Base-by-base conservation (phyloP, 148 eudicot genomes). In the Rhododendron ferrugineum region DNA sequence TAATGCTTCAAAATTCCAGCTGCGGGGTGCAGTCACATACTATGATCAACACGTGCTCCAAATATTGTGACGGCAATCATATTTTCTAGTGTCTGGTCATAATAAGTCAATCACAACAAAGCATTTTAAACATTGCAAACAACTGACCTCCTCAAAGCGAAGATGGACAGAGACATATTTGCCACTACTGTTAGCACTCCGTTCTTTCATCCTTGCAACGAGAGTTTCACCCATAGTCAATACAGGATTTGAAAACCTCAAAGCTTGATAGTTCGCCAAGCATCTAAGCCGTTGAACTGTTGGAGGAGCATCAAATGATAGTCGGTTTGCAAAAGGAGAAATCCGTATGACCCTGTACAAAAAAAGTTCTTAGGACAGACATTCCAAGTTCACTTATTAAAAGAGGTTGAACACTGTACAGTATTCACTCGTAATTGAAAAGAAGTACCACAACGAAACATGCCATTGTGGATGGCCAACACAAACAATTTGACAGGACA, bases 101-200 rank as follows among this genome's bases (percentile, higher is more conserved):
- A 70, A 28, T 30, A 70, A 10, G 32, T 68, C 23, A 70, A 70
- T 22, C 44, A 80, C 75, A 84, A 68, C 58, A 83, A 73, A 70
- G 70, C 34, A 58, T 46, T 72, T 84, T 74, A 30, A 28, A 34
- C 30, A 3, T 20, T 81, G 5, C n/a, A 64, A 76, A 79, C 60
- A 91, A 86, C 91, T 87, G 87, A 97, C 99, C 99, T 95, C 98
- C 94, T 97, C 99, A 89, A 94, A 97, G 60, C 99, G 99, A 85
- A 97, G 98, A 91, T 97, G 99, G 87, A 97, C 99, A 68, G 99
- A 97, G 79, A 97, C 90, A 85, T 95, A 97, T 81, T 97, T 97
- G 52, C 99, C 99, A 81, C 93, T 90, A 86, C 93, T 94, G 78
- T 87, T 93, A 86, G 88, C 89, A 88, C 98, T 95, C n/a, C 80